These are phyloP conservation scores for Microdochium nivale DNA, from an alignment of 2,329 filamentous ascomycete species.

Conservation along the genomic window DNA sequence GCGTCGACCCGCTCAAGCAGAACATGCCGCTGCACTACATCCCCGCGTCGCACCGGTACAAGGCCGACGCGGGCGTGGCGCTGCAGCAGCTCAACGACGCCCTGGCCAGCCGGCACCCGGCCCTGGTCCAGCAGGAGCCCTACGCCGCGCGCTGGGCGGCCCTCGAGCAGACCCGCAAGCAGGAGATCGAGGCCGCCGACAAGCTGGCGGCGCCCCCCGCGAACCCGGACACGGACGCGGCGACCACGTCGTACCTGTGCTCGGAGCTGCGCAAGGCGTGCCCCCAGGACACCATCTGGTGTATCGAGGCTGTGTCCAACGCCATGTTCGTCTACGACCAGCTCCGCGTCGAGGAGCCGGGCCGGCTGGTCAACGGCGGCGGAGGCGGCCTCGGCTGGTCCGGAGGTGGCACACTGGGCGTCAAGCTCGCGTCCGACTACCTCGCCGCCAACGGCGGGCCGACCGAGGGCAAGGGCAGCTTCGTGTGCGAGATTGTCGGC, in stretches of 20 bases:
- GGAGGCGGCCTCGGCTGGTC: slow-evolving; percentile 76
- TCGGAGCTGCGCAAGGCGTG: not conserved
- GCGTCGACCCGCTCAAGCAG: slow-evolving; percentile 58
- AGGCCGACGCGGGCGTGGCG: slow-evolving; percentile 37
- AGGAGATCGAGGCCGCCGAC: slow-evolving; percentile 11
- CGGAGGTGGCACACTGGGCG: slow-evolving; percentile 65
- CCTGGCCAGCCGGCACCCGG: slow-evolving; percentile 7
- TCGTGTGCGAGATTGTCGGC: slow-evolving; percentile 40
- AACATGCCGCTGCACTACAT: slow-evolving; percentile 52
- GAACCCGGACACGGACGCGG: not conserved
- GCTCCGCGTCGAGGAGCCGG: slow-evolving; percentile 56
- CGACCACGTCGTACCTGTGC: not conserved
- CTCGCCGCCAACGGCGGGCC: slow-evolving; percentile 34
- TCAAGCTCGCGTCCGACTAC: slow-evolving; percentile 59
- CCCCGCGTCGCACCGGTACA: slow-evolving; percentile 39
- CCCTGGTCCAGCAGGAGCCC: not conserved
- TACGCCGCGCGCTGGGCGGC: not conserved
- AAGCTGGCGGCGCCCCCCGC: not conserved
- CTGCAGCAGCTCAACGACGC: slow-evolving; percentile 20
- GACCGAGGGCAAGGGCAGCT: slow-evolving; percentile 17
- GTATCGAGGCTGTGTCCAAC: slow-evolving; percentile 71
- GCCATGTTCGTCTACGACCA: slow-evolving; percentile 61
- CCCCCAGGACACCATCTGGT: slow-evolving; percentile 52
- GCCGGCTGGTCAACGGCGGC: slow-evolving; percentile 74
- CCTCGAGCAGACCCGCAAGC: slow-evolving; percentile 5